Conservation (phyloP, 306 rosid species). For the Cicer judaicum region DNA sequence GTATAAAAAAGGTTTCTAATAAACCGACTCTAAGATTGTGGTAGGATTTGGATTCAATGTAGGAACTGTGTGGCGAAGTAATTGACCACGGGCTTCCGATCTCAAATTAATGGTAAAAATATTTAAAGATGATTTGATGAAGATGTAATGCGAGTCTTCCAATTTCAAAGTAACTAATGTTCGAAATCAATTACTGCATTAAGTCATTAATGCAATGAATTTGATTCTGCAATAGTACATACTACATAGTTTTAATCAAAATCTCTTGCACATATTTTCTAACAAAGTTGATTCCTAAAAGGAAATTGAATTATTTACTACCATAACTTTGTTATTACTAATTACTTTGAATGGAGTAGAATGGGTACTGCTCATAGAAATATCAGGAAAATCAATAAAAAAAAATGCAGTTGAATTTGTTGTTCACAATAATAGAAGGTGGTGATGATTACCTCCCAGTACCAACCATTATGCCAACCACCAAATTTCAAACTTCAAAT, state of each 20-base stretch:
- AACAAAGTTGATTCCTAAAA: not conserved
- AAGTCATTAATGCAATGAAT: no score
- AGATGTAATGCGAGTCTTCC: no score
- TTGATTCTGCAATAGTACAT: no score
- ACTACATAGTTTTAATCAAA: not conserved
- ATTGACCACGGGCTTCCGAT: no score
- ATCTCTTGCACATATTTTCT: not conserved
- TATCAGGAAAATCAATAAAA: not conserved
- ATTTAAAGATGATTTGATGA: no score
- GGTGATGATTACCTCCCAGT: conserved; percentile 46
- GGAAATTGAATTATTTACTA: conserved; percentile 2
- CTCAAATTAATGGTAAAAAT: no score
- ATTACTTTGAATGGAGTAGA: no score
- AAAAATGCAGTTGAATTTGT: conserved; percentile 41
- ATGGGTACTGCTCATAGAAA: no score
- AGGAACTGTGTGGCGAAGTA: no score
- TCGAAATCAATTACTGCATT: no score
- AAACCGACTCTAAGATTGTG: not conserved
- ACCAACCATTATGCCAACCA: conserved; percentile 57
- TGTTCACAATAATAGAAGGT: conserved; percentile 47
- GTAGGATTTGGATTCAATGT: no score
- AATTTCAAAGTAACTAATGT: no score
- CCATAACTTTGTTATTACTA: not conserved
- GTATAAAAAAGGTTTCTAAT: not conserved
- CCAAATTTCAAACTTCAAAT: conserved; percentile 65